A percentile compares a stretch with the other conserved stretches of the same genome.
Conservation (phyloP, 1,284 basidiomycete species). For the Heliocybe sulcata region DNA sequence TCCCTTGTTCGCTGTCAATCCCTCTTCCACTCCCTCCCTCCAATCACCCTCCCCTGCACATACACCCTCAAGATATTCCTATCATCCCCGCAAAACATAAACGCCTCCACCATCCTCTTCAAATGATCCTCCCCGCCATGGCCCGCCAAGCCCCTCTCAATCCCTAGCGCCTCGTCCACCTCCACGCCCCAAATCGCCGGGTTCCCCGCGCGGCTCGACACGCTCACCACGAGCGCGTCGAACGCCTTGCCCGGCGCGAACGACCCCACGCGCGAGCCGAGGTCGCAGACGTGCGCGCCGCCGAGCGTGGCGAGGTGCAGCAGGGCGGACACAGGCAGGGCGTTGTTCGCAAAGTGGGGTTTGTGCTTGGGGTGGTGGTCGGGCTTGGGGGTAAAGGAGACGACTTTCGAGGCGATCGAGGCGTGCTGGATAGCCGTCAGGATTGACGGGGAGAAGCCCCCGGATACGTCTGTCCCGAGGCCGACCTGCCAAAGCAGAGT, state of each 20-base stretch:
- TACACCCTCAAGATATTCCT: slow-evolving; percentile 83
- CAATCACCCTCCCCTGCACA: slow-evolving; percentile 76
- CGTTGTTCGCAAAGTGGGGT: slow-evolving; percentile 46
- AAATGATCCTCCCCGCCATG: slow-evolving; percentile 23
- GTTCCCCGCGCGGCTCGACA: slow-evolving; percentile 43
- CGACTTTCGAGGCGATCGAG: slow-evolving; percentile 75
- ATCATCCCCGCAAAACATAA: slow-evolving; percentile 84
- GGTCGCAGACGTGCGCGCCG: slow-evolving; percentile 79
- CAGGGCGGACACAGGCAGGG: slow-evolving; percentile 71
- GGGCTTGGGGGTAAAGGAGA: slow-evolving; percentile 34
- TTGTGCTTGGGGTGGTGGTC: neutral
- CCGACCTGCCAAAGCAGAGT: slow-evolving; percentile 51
- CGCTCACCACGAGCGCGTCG: slow-evolving; percentile 76
- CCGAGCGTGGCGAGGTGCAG: slow-evolving; percentile 90
- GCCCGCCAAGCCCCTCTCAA: slow-evolving; percentile 12
- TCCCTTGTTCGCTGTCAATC: neutral
- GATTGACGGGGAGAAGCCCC: slow-evolving; percentile 84
- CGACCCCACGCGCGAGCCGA: slow-evolving; percentile 71
- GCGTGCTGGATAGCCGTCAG: slow-evolving; percentile 80
- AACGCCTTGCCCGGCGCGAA: slow-evolving; percentile 83
- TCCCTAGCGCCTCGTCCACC: slow-evolving; percentile 22
- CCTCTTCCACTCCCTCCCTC: slow-evolving; percentile 35
- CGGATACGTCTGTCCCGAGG: slow-evolving; percentile 87
- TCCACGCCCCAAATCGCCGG: slow-evolving; percentile 54
- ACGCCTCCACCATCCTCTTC: slow-evolving; percentile 56